Evolutionary conservation across 768 basidiomycete species (phyloP).

Genomic region (Podaxis sp.): DNA sequence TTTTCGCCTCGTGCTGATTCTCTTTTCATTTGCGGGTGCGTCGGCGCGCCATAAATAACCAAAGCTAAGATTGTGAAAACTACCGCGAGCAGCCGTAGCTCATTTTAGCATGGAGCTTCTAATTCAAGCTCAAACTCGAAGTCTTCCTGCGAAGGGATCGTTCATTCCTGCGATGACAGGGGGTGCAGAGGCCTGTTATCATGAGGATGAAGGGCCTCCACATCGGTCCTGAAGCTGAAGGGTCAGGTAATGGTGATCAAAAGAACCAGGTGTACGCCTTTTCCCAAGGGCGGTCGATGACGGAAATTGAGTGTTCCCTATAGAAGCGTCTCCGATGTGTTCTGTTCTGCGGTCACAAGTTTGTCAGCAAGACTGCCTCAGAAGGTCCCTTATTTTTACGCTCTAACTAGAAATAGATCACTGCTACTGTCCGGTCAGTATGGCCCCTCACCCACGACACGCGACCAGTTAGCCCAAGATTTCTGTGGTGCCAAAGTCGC

Average conservation of each 20-base stretch:
- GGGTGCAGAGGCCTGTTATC: neutral
- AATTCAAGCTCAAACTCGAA: neutral
- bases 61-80: neutral
- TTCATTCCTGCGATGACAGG: neutral
- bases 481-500: neutral
- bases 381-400: neutral
- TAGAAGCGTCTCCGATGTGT: neutral
- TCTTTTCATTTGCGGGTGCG: neutral
- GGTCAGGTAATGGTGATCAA: neutral
- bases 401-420: neutral
- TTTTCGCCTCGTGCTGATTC: neutral
- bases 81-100: neutral
- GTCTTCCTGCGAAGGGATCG: neutral
- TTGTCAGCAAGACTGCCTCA: too few species aligned
- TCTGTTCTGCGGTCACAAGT: neutral
- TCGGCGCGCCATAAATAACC: neutral
- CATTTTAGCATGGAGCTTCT: neutral
- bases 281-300: neutral
- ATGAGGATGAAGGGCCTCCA: neutral
- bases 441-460: too few species aligned
- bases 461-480: too few species aligned
- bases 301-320: neutral
- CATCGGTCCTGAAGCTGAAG: neutral
- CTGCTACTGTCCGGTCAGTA: neutral
- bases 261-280: neutral